Percentiles rank a stretch among this genome's conserved stretches.
These are phyloP conservation scores for Erysimum cheiri DNA, from an alignment of 441 rosid species.

Conservation along the genomic window DNA sequence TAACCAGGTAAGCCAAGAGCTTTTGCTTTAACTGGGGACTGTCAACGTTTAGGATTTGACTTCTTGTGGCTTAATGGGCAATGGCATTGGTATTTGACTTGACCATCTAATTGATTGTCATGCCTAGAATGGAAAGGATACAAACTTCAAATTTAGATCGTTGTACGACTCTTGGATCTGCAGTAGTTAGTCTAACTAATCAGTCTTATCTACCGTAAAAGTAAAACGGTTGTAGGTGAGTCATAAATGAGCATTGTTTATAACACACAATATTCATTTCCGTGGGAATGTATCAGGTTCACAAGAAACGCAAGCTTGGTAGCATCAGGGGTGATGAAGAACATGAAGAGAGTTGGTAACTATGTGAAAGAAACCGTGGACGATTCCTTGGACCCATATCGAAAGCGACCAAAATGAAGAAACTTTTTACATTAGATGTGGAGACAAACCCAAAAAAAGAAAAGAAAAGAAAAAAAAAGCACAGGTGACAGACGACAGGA, in stretches of 20 bases:
- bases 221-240: not conserved
- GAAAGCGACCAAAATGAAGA: slow-evolving; percentile 69
- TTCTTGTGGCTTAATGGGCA: slow-evolving; percentile 4
- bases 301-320: slow-evolving; percentile 74
- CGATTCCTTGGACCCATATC: slow-evolving; percentile 62
- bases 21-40: slow-evolving; percentile 16
- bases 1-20: slow-evolving; percentile 57
- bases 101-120: not conserved
- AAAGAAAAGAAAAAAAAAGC: not conserved
- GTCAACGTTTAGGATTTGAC: not conserved
- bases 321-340: slow-evolving; percentile 76
- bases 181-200: slow-evolving; percentile 10
- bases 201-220: slow-evolving; percentile 6
- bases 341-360: slow-evolving; percentile 70
- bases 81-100: not conserved
- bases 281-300: slow-evolving; percentile 56
- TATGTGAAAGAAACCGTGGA: slow-evolving; percentile 69
- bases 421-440: not conserved
- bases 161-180: slow-evolving; percentile 5
- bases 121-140: not conserved
- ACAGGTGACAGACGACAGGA: slow-evolving; percentile 32
- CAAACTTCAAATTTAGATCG: not conserved
- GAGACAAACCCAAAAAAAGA: not conserved
- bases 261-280: not conserved
- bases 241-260: slow-evolving; percentile 21